phyloP scores from a whole-genome alignment of 148 eudicot genomes.

The Rhododendron mucronatum region DNA sequence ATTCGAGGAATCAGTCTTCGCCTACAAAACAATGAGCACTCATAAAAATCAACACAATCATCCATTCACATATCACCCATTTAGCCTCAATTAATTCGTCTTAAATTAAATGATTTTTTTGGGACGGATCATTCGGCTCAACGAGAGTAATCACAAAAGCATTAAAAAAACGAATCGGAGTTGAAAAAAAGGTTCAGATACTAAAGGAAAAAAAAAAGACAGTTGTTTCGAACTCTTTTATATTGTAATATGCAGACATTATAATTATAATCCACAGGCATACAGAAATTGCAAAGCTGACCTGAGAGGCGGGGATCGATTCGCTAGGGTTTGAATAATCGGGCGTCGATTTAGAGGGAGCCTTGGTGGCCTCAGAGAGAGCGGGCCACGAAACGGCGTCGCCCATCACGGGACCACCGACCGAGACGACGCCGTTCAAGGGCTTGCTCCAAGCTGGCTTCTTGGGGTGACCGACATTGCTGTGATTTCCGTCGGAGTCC shows the following conservation, averaged over 20 bases:
- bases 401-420: constrained; percentile 25
- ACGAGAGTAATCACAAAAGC: neutral
- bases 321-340: constrained; percentile 25
- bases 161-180: neutral
- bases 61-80: neutral
- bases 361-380: constrained; percentile 46
- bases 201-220: neutral
- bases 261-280: neutral
- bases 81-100: neutral
- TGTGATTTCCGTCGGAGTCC: constrained; percentile 9
- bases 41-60: neutral
- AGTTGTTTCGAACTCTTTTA: neutral
- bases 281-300: neutral
- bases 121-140: neutral
- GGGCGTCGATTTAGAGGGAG: constrained; percentile 17
- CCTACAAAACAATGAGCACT: neutral
- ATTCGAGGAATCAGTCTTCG: constrained; percentile 6
- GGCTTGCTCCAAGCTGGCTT: constrained; percentile 47
- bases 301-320: constrained; percentile 35
- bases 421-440: constrained; percentile 22
- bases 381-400: constrained; percentile 50
- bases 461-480: constrained; percentile 28
- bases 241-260: neutral
- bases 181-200: too few relatives aligned
- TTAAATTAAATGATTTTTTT: neutral